Conservation (phyloP, 2,329 filamentous ascomycete species). For the Simplicillium aogashimaense region DNA sequence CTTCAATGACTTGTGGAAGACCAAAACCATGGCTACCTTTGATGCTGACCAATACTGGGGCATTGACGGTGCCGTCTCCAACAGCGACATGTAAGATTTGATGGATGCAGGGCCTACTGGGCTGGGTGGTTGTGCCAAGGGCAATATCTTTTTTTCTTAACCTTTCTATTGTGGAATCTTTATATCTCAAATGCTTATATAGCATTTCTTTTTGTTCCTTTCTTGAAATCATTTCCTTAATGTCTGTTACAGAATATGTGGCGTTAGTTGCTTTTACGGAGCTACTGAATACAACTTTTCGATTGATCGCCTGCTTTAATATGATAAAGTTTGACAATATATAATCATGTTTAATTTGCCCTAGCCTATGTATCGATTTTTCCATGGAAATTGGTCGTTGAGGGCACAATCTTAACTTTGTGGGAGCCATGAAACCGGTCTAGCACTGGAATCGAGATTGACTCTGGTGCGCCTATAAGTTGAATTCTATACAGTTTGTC, state of each 20-base stretch:
- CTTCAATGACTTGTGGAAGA: constrained; percentile 75
- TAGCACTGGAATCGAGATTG: too few relatives aligned
- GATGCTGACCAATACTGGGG: constrained; percentile 73
- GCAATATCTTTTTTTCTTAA: not conserved
- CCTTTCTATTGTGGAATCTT: not conserved
- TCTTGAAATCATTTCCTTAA: constrained; percentile 1
- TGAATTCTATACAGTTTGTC: too few relatives aligned
- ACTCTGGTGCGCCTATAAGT: too few relatives aligned
- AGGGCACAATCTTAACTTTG: too few relatives aligned
- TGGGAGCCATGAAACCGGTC: too few relatives aligned
- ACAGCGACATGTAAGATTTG: too few relatives aligned
- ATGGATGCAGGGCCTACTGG: too few relatives aligned
- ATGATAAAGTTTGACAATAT: not conserved
- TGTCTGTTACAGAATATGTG: not conserved
- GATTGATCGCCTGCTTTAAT: not conserved
- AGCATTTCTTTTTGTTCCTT: constrained; percentile 1
- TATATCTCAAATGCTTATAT: not conserved
- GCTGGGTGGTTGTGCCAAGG: too few relatives aligned
- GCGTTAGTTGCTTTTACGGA: not conserved
- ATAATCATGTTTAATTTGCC: too few relatives aligned
- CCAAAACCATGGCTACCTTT: constrained; percentile 49
- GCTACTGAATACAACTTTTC: not conserved
- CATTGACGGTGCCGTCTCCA: constrained; percentile 28
- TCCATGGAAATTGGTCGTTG: too few relatives aligned
- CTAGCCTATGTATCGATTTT: too few relatives aligned